Base-by-base conservation (phyloP, 192 early-diverging fungal species). In the Coemansia sp. region DNA sequence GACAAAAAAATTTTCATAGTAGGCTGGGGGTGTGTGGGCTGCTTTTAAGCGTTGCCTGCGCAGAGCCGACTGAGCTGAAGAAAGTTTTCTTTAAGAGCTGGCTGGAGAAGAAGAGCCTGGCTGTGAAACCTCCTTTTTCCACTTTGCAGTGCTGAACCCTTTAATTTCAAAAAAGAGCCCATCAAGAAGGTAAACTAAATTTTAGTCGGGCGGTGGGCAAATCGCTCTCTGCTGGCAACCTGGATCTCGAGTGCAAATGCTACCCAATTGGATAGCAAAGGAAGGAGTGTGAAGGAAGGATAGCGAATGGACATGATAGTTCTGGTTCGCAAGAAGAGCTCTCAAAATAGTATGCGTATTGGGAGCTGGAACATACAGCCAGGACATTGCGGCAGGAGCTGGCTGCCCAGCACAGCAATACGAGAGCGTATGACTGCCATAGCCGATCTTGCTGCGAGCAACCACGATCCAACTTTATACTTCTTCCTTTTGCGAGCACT, bases 131-230 rank as follows among this genome's bases (percentile, higher is more conserved):
- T 67, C 69, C 69, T 69, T 72, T 78, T 66, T 66, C 75, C 41
- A 45, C 41, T 53, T 66, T 69, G 69, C 66, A 65, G 75, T 68
- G 64, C 75, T 71, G 65, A 48, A 71, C 69, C 69, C 69, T 64
- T 52, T 66, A 62, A 60, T 56, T 56, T 60, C 17, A 58, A 54
- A 69, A 65, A 70, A 60, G 63, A 51, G 58, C 64, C 70, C 70
- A 68, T 65, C 70, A 72, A 77, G 69, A 76, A 76, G 75, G 75
- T 77, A 77, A 77, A 45, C 41, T 35, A 6, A 35, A 45, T n/a
- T 51, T n/a, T 60, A 32, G 39, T 38, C 9, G 57, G 32, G 32
- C 32, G 32, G 32, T 35, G 32, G 32, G 32, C 32, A n/a, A 59
- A 11, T 24, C 8, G 21, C 57, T 27, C 23, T 51, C 12, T 51